These are phyloP conservation scores for Yamadazyma kitorensis DNA, from an alignment of 805 yeast genomes.

Conservation along the genomic window DNA sequence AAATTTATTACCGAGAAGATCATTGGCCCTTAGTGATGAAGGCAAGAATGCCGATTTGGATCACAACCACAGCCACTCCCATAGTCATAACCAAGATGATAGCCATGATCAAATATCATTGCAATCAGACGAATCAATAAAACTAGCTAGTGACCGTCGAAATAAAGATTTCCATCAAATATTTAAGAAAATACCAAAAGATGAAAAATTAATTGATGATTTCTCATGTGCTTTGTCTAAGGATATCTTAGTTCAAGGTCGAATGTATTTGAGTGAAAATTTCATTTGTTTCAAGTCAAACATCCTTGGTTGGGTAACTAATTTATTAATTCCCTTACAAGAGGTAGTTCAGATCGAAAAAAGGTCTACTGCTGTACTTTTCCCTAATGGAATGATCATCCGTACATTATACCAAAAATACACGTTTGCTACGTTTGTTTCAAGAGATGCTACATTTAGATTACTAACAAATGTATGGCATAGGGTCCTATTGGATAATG, in stretches of 20 bases:
- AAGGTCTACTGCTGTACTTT: conserved; percentile 61
- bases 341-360: conserved; percentile 66
- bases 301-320: conserved; percentile 65
- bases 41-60: too few species aligned
- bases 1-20: conserved; percentile 1
- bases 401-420: conserved; percentile 61
- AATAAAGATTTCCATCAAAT: conserved; percentile 59
- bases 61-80: too few species aligned
- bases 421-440: conserved; percentile 62
- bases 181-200: conserved; percentile 50
- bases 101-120: conserved; percentile 10
- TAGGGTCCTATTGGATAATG: conserved; percentile 24
- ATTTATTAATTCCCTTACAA: conserved; percentile 52
- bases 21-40: not conserved
- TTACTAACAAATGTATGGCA: conserved; percentile 64
- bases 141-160: conserved; percentile 46
- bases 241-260: conserved; percentile 68
- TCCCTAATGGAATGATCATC: conserved; percentile 67
- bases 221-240: conserved; percentile 63
- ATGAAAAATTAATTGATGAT: conserved; percentile 58
- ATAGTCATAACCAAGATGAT: too few species aligned
- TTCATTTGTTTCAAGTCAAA: conserved; percentile 64
- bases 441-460: conserved; percentile 54
- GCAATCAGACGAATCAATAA: conserved; percentile 13
- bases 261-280: conserved; percentile 54